These are phyloP conservation scores for Cephalotrichum gorgonifer DNA, from an alignment of 2,329 filamentous ascomycete genomes.

Conservation along the genomic window DNA sequence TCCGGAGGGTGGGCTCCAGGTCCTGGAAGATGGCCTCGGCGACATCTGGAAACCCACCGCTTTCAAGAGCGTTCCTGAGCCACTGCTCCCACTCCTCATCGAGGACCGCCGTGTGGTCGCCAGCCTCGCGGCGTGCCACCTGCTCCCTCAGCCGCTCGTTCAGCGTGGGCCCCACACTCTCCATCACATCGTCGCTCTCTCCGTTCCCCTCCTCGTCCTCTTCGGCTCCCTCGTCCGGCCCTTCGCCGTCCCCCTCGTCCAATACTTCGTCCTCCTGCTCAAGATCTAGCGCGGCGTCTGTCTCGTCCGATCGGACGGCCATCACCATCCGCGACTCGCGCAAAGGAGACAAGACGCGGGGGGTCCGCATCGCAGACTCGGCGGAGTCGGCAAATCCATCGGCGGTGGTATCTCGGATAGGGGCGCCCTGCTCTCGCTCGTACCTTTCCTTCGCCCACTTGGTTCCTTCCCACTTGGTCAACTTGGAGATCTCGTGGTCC, in stretches of 20 bases:
- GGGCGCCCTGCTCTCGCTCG: constrained; percentile 62
- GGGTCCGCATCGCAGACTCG: constrained; percentile 20
- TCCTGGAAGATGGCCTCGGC: constrained; percentile 29
- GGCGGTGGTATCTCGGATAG: constrained; percentile 60
- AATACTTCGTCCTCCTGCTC: constrained; percentile 10
- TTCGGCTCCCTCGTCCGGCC: constrained; percentile 8
- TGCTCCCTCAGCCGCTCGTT: constrained; percentile 57
- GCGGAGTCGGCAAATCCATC: constrained; percentile 58
- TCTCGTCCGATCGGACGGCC: constrained; percentile 9
- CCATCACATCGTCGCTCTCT: constrained; percentile 39
- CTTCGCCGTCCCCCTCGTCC: constrained; percentile 14
- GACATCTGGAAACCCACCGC: constrained; percentile 42
- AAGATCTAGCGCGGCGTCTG: constrained; percentile 8
- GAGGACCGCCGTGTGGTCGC: constrained; percentile 45
- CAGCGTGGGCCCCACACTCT: constrained; percentile 50
- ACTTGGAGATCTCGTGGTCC: constrained; percentile 54
- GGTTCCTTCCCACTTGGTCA: constrained; percentile 77
- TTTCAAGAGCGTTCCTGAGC: constrained; percentile 60
- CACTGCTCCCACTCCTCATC: constrained; percentile 69
- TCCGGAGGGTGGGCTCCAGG: constrained; percentile 28
- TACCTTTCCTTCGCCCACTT: constrained; percentile 75
- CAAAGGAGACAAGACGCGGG: not conserved
- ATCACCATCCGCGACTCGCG: constrained; percentile 4
- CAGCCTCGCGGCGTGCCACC: constrained; percentile 51
- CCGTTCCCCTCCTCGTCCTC: constrained; percentile 21